phyloP scores from a whole-genome alignment of 495 filamentous ascomycete genomes.

The Aspergillus haitiensis region DNA sequence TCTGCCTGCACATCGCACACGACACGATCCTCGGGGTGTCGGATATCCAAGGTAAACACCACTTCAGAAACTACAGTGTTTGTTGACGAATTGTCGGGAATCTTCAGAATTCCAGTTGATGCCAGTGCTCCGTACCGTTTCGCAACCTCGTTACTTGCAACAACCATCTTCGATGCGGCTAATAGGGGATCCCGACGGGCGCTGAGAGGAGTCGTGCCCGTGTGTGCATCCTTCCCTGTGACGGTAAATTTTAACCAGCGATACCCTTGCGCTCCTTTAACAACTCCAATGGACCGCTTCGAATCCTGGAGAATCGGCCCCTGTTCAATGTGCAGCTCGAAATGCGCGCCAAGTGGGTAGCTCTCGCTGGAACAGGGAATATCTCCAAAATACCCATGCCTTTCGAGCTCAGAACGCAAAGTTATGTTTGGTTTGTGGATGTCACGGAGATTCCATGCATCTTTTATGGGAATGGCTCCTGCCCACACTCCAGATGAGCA shows the following conservation, averaged over 20 bases:
- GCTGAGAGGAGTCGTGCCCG: slow-evolving; percentile 66
- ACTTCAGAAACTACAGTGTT: slow-evolving; percentile 71
- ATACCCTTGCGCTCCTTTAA: slow-evolving; percentile 62
- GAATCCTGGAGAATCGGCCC: slow-evolving; percentile 63
- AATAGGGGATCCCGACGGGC: slow-evolving; percentile 59
- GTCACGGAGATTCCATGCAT: slow-evolving; percentile 58
- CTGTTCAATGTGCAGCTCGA: slow-evolving; percentile 82
- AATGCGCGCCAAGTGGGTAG: slow-evolving; percentile 63
- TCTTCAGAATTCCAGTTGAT: slow-evolving; percentile 65
- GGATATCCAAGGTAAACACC: slow-evolving; percentile 67
- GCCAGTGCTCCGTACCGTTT: slow-evolving; percentile 53
- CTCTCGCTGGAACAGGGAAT: slow-evolving; percentile 31
- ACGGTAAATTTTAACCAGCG: slow-evolving; percentile 65
- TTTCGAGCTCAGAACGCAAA: slow-evolving; percentile 54
- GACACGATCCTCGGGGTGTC: slow-evolving; percentile 56
- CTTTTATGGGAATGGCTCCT: slow-evolving; percentile 57
- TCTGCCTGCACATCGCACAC: slow-evolving; percentile 53
- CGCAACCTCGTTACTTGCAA: slow-evolving; percentile 61
- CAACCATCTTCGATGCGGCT: slow-evolving; percentile 63
- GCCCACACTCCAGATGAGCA: slow-evolving; percentile 73
- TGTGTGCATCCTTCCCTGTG: slow-evolving; percentile 64
- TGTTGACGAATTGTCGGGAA: slow-evolving; percentile 57
- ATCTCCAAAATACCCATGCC: slow-evolving; percentile 66
- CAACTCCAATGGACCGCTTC: slow-evolving; percentile 61
- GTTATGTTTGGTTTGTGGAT: slow-evolving; percentile 55